phyloP scores from a whole-genome alignment of 2,329 filamentous ascomycete genomes.

The Cordyceps cateniannulata region DNA sequence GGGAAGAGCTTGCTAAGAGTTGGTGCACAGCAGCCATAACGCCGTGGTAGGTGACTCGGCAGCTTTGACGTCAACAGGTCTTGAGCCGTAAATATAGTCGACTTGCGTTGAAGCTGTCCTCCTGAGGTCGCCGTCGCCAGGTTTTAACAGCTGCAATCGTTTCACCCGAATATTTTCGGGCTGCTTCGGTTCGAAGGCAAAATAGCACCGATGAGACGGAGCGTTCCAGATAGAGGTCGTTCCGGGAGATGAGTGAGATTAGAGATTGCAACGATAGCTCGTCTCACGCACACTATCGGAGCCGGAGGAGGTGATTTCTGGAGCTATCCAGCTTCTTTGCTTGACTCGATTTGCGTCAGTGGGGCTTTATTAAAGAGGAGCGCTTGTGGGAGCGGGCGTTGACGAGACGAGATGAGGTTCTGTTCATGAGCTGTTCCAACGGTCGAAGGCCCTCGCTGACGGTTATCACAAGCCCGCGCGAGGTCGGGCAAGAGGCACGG shows the following conservation, averaged over 20 bases:
- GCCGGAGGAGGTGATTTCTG: neutral
- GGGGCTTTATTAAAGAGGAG: neutral
- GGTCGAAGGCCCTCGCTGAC: neutral
- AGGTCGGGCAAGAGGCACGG: neutral
- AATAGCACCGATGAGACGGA: neutral
- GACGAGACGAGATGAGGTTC: neutral
- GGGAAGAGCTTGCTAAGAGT: slow-evolving; percentile 28
- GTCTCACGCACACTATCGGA: neutral
- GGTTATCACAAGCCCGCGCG: neutral
- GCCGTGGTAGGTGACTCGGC: neutral
- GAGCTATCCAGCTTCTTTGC: too few relatives aligned
- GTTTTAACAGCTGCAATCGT: neutral
- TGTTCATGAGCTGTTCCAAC: neutral
- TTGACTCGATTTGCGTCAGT: neutral
- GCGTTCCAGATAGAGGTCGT: neutral
- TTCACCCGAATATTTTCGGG: neutral
- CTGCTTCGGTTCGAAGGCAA: neutral
- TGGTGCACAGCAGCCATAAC: slow-evolving; percentile 35
- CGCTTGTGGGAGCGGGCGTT: neutral
- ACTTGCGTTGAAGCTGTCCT: neutral
- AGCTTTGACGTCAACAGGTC: neutral
- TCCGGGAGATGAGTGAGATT: neutral
- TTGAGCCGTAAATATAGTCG: neutral
- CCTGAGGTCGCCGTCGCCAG: neutral
- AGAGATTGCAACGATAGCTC: neutral